phyloP scores from a whole-genome alignment of 2,329 filamentous ascomycete genomes.

The Alternaria hordeiaustralica region DNA sequence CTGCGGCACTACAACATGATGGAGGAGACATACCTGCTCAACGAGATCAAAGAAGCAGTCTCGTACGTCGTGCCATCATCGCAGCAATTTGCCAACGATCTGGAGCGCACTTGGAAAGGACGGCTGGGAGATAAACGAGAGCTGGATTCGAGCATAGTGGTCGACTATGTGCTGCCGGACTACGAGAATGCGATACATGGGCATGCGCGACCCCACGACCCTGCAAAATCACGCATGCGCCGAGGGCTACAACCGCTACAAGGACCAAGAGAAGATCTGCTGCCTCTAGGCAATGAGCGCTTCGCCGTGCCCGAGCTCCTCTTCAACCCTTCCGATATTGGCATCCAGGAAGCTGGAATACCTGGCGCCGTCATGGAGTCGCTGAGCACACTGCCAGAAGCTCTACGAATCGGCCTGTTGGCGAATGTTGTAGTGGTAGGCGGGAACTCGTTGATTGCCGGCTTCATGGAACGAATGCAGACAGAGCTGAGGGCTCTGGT shows the following conservation, averaged over 20 bases:
- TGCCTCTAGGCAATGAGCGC: constrained; percentile 89
- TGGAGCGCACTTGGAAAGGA: constrained; percentile 82
- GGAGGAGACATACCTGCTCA: constrained; percentile 90
- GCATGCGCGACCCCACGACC: constrained; percentile 78
- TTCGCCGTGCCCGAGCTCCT: constrained; percentile 90
- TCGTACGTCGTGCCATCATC: constrained; percentile 79
- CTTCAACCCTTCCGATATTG: constrained; percentile 85
- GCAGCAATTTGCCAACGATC: constrained; percentile 68
- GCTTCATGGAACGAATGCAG: constrained; percentile 80
- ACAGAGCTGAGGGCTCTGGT: constrained; percentile 70
- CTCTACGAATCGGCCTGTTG: constrained; percentile 81
- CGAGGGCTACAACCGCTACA: constrained; percentile 57
- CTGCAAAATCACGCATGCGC: constrained; percentile 63
- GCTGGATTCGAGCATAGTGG: constrained; percentile 66
- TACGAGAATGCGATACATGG: constrained; percentile 70
- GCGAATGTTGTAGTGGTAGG: constrained; percentile 90
- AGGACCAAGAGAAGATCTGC: constrained; percentile 71
- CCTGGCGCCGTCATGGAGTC: constrained; percentile 83
- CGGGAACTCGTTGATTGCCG: constrained; percentile 79
- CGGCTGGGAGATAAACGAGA: constrained; percentile 62
- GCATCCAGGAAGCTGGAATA: constrained; percentile 81
- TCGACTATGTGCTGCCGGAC: constrained; percentile 93
- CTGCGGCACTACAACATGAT: constrained; percentile 94
- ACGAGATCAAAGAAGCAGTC: constrained; percentile 91
- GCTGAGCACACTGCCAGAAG: constrained; percentile 75